These are phyloP conservation scores for Inosperma sp. DNA, from an alignment of 768 basidiomycete species.

Conservation along the genomic window DNA sequence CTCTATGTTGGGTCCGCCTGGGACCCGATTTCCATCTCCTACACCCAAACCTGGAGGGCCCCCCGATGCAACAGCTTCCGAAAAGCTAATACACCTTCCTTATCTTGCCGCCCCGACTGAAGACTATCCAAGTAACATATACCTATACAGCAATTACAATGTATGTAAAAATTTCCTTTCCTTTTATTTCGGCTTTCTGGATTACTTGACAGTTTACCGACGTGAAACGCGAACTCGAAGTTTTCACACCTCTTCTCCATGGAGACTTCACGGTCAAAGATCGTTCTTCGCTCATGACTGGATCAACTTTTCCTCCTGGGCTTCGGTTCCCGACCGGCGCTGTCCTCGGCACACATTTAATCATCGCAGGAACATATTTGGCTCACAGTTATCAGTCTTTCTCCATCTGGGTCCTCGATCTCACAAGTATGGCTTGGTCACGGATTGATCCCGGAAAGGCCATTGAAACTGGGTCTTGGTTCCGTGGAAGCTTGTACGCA, in stretches of 20 bases:
- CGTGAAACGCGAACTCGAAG: slow-evolving; percentile 91
- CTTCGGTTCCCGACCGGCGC: slow-evolving; percentile 95
- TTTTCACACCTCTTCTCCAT: slow-evolving; percentile 78
- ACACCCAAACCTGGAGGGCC: slow-evolving; percentile 32
- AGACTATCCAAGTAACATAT: slow-evolving; percentile 81
- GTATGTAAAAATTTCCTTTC: slow-evolving; percentile 38
- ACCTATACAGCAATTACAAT: slow-evolving; percentile 95
- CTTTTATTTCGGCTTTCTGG: slow-evolving; percentile 5
- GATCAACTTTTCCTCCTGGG: slow-evolving; percentile 83
- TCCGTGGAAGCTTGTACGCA: slow-evolving; percentile 84
- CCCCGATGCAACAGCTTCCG: slow-evolving; percentile 51
- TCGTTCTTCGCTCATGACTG: slow-evolving; percentile 76
- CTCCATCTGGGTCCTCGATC: slow-evolving; percentile 93
- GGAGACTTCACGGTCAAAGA: slow-evolving; percentile 76
- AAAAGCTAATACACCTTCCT: slow-evolving; percentile 64
- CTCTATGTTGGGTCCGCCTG: slow-evolving; percentile 48
- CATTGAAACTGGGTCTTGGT: slow-evolving; percentile 89
- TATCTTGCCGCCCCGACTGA: slow-evolving; percentile 70
- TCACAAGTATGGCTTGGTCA: slow-evolving; percentile 77
- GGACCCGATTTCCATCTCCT: slow-evolving; percentile 54
- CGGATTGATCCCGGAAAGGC: slow-evolving; percentile 86
- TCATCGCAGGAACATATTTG: slow-evolving; percentile 94
- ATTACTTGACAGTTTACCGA: slow-evolving; percentile 68
- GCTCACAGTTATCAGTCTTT: slow-evolving; percentile 93
- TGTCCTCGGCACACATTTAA: slow-evolving; percentile 83